Evolutionary conservation across 2,329 filamentous ascomycete species (phyloP).

Genomic region (Talaromyces rugulosus): DNA sequence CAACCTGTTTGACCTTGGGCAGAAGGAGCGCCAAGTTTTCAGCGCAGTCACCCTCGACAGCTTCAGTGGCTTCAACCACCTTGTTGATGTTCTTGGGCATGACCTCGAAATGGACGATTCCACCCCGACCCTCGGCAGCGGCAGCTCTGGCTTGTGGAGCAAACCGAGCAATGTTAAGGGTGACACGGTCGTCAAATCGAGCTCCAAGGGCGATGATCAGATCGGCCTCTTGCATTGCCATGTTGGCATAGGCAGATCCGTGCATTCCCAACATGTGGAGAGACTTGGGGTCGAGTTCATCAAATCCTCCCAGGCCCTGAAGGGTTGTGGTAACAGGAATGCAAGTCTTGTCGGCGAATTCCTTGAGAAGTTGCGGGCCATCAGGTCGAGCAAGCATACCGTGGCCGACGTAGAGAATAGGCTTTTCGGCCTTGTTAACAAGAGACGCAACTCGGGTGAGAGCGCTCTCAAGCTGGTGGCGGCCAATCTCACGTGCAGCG

Average conservation of each 20-base stretch:
- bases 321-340: constrained; percentile 96
- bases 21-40: constrained; percentile 72
- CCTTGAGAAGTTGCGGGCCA: constrained; percentile 73
- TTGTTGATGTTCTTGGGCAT: constrained; percentile 99
- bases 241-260: constrained; percentile 93
- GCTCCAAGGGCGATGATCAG: constrained; percentile 91
- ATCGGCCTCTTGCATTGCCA: constrained; percentile 96
- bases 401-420: constrained; percentile 90
- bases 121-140: constrained; percentile 77
- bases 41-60: constrained; percentile 87
- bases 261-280: constrained; percentile 99
- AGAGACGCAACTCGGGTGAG: constrained; percentile 74
- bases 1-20: constrained; percentile 62
- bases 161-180: constrained; percentile 74
- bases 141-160: constrained; percentile 83
- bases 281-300: constrained; percentile 89
- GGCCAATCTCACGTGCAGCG: constrained; percentile 68
- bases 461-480: constrained; percentile 67
- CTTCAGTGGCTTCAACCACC: constrained; percentile 93
- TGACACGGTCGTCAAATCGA: constrained; percentile 96
- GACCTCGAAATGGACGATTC: constrained; percentile 96
- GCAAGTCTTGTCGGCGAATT: constrained; percentile 81
- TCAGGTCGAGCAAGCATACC: constrained; percentile 77
- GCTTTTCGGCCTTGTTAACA: constrained; percentile 87
- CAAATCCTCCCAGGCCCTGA: constrained; percentile 85